These are phyloP conservation scores for Coniella vitis DNA, from an alignment of 2,329 filamentous ascomycete genomes.

Conservation along the genomic window DNA sequence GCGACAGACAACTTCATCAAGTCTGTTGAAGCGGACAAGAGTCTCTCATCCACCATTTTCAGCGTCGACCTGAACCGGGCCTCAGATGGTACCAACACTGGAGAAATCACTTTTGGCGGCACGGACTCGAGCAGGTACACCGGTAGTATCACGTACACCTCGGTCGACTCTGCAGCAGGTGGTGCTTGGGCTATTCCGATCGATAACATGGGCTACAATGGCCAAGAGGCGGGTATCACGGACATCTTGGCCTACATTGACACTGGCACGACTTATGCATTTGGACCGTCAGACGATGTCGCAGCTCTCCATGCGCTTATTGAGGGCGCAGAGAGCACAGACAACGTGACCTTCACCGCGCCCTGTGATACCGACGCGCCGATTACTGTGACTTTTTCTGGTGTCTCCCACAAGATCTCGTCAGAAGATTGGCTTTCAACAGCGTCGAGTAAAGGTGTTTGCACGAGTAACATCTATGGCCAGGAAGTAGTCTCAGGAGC, in stretches of 20 bases:
- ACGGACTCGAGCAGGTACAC: constrained; percentile 60
- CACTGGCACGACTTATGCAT: constrained; percentile 74
- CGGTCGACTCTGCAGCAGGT: constrained; percentile 39
- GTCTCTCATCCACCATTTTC: constrained; percentile 59
- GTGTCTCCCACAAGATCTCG: constrained; percentile 58
- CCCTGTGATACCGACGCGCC: constrained; percentile 62
- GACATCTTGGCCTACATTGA: constrained; percentile 65
- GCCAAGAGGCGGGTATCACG: constrained; percentile 49
- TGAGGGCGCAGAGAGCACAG: constrained; percentile 49
- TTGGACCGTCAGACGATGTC: constrained; percentile 63
- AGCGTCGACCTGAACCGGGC: constrained; percentile 64
- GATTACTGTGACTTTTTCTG: constrained; percentile 62
- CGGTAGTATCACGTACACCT: constrained; percentile 62
- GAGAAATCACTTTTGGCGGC: constrained; percentile 71
- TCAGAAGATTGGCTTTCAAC: constrained; percentile 63
- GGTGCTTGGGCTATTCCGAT: constrained; percentile 69
- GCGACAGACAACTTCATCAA: constrained; percentile 62
- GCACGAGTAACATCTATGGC: constrained; percentile 69
- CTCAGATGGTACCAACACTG: constrained; percentile 59
- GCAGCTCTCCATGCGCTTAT: constrained; percentile 61
- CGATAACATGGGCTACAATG: constrained; percentile 58
- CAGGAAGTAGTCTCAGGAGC: constrained; percentile 56
- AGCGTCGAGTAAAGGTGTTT: constrained; percentile 37
- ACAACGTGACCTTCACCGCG: constrained; percentile 59
- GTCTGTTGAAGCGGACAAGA: constrained; percentile 46